These are phyloP conservation scores for Candida maris DNA, from an alignment of 805 yeast genomes.

Conservation along the genomic window DNA sequence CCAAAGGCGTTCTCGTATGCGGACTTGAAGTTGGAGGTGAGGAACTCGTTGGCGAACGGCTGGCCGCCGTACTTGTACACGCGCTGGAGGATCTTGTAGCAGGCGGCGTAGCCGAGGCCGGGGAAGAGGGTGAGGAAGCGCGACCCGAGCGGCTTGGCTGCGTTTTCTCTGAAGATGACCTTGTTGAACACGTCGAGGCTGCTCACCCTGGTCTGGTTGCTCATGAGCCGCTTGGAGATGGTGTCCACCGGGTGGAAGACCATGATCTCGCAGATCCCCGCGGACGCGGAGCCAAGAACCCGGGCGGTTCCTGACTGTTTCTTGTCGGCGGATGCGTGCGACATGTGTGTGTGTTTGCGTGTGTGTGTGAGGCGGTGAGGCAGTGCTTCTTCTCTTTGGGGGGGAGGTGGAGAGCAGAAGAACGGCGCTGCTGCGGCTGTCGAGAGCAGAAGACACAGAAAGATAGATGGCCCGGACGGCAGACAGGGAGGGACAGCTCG, in stretches of 20 bases:
- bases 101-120: slow-evolving; percentile 97
- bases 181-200: slow-evolving; percentile 65
- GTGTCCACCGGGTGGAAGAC: slow-evolving; percentile 99
- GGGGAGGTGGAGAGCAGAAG: background rate
- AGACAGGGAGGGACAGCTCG: no score
- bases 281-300: slow-evolving; percentile 95
- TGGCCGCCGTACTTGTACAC: slow-evolving; percentile 99
- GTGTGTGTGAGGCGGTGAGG: background rate
- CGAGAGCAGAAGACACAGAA: background rate
- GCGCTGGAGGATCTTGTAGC: slow-evolving; percentile 92
- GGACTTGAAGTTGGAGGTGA: slow-evolving; percentile 67
- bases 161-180: slow-evolving; percentile 84
- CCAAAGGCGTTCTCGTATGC: slow-evolving; percentile 78
- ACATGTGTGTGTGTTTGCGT: slow-evolving; percentile 15
- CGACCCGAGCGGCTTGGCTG: slow-evolving; percentile 62
- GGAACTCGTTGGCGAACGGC: slow-evolving; percentile 94
- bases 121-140: slow-evolving; percentile 88
- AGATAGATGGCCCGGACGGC: background rate
- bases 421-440: background rate
- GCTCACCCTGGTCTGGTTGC: slow-evolving; percentile 68
- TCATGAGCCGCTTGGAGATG: slow-evolving; percentile 91
- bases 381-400: background rate
- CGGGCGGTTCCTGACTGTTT: slow-evolving; percentile 88
- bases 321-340: slow-evolving; percentile 47
- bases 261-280: slow-evolving; percentile 94